Percentiles rank a stretch among this genome's conserved stretches.
Conservation (phyloP, 139 green algal genomes). For the Tetraselmis striata region DNA sequence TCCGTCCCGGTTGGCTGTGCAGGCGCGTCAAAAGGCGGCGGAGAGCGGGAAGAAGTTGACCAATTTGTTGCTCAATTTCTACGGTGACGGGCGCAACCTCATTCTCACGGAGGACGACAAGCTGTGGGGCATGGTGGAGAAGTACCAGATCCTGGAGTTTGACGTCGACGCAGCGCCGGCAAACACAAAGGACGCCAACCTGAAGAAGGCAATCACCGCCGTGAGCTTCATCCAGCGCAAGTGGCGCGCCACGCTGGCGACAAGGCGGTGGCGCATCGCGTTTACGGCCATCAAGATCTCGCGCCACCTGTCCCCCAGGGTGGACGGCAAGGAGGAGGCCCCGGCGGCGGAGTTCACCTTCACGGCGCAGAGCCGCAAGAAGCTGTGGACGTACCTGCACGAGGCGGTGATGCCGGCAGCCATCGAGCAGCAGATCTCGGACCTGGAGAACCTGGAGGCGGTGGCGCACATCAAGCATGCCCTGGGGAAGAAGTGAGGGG, state of each 20-base stretch:
- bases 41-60: neutral
- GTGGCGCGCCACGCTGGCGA: neutral
- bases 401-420: neutral
- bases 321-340: neutral
- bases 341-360: neutral
- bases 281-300: neutral
- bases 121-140: neutral
- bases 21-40: neutral
- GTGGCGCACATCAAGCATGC: neutral
- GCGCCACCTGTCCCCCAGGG: neutral
- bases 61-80: neutral
- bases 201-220: neutral
- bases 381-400: neutral
- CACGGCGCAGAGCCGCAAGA: neutral
- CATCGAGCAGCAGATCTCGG: neutral
- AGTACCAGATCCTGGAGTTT: neutral
- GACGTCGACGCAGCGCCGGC: neutral
- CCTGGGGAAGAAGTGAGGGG: too few species aligned
- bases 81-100: neutral
- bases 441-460: neutral
- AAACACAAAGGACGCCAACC: neutral
- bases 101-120: neutral
- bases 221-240: neutral
- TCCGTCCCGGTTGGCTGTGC: too few species aligned
- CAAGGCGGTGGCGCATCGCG: neutral